Conservation (phyloP, 2,329 filamentous ascomycete genomes). For the Fusarium foetens region DNA sequence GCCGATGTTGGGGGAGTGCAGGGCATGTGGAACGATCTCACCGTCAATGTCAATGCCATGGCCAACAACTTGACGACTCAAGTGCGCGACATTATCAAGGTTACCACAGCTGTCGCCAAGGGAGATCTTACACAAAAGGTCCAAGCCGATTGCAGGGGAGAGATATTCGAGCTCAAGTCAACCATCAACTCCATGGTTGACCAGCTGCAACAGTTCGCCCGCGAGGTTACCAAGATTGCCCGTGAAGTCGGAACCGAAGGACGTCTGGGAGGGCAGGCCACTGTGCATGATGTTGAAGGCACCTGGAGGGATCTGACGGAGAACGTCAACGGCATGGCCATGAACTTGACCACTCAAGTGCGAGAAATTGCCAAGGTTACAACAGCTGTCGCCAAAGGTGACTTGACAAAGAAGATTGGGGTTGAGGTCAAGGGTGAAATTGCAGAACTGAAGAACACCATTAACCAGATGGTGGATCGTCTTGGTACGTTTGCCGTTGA, state of each 20-base stretch:
- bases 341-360: constrained; percentile 97
- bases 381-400: constrained; percentile 91
- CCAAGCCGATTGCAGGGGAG: constrained; percentile 89
- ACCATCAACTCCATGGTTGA: constrained; percentile 99
- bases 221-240: constrained; percentile 95
- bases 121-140: constrained; percentile 98
- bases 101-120: constrained; percentile 76
- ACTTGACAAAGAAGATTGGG: constrained; percentile 95
- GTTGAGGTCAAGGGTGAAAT: constrained; percentile 96
- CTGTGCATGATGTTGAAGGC: constrained; percentile 94
- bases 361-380: constrained; percentile 97
- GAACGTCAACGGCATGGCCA: constrained; percentile 98
- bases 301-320: constrained; percentile 97
- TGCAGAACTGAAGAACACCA: constrained; percentile 92
- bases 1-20: constrained; percentile 85
- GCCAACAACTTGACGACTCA: constrained; percentile 87
- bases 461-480: constrained; percentile 99
- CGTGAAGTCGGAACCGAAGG: constrained; percentile 97
- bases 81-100: constrained; percentile 93
- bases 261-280: constrained; percentile 91
- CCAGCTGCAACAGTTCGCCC: constrained; percentile 94
- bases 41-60: constrained; percentile 89
- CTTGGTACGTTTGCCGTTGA: constrained; percentile 95
- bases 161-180: constrained; percentile 93
- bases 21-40: constrained; percentile 90